Percentiles rank a stretch among this genome's conserved stretches.
Evolutionary conservation across 139 green algal genomes (phyloP).

Genomic region (Limnomonas spitsbergensis): DNA sequence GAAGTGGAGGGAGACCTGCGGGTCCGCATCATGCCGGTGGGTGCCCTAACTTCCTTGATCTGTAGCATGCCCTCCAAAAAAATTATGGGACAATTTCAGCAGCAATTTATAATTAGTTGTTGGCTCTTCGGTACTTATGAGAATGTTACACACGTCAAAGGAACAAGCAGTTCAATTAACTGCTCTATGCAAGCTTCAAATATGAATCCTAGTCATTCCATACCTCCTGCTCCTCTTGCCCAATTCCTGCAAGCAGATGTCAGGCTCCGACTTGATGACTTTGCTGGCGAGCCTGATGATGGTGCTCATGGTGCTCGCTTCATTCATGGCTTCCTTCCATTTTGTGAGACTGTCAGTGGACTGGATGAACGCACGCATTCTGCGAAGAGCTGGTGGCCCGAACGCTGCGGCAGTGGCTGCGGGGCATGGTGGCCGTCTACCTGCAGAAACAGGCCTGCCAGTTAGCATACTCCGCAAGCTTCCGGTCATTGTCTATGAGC

Average conservation of each 20-base stretch:
- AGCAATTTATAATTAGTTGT: too few species aligned
- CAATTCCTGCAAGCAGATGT: constrained; percentile 35
- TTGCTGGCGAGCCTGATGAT: constrained; percentile 66
- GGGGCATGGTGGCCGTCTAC: not conserved
- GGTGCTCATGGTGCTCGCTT: constrained; percentile 60
- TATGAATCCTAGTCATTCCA: too few species aligned
- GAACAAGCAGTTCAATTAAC: too few species aligned
- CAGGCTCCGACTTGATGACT: constrained; percentile 54
- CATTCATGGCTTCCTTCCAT: constrained; percentile 70
- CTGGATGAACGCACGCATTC: not conserved
- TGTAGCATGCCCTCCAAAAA: too few species aligned
- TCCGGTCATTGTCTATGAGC: constrained; percentile 30
- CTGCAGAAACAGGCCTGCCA: constrained; percentile 1
- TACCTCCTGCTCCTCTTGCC: too few species aligned
- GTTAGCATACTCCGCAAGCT: constrained; percentile 9
- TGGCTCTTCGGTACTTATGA: too few species aligned
- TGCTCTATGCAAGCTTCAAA: too few species aligned
- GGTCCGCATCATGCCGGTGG: constrained; percentile 58
- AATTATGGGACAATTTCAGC: too few species aligned
- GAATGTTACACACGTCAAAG: too few species aligned
- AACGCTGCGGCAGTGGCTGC: not conserved
- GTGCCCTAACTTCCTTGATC: constrained; percentile 3
- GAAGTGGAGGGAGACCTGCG: constrained; percentile 32
- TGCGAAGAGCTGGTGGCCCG: too few species aligned
- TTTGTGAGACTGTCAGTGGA: constrained; percentile 42